phyloP scores from a whole-genome alignment of 805 yeast species.

The Candida anglica region DNA sequence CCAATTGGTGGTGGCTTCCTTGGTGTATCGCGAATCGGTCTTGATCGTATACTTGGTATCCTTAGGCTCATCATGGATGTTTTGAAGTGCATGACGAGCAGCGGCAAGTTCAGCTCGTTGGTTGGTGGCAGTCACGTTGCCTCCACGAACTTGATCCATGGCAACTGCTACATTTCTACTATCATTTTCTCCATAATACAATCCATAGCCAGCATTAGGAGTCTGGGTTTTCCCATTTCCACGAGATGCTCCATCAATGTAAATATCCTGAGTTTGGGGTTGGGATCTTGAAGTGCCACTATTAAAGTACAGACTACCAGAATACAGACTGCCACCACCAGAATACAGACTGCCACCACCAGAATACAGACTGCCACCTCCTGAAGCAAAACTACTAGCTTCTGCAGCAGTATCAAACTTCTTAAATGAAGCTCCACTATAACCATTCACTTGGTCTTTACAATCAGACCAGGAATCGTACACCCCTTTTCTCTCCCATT shows the following conservation, averaged over 20 bases:
- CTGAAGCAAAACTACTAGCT: slow-evolving; percentile 46
- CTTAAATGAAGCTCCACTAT: slow-evolving; percentile 52
- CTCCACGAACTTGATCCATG: slow-evolving; percentile 23
- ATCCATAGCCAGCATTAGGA: slow-evolving; percentile 66
- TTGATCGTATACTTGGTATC: slow-evolving; percentile 38
- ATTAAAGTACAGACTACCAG: too few relatives aligned
- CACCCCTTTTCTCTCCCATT: slow-evolving; percentile 46
- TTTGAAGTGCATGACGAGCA: slow-evolving; percentile 49
- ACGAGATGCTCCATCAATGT: slow-evolving; percentile 76
- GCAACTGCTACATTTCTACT: slow-evolving; percentile 53
- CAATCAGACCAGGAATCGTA: slow-evolving; percentile 59
- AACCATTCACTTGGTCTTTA: slow-evolving; percentile 51
- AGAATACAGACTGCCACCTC: slow-evolving; percentile 12
- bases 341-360: too few relatives aligned
- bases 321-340: too few relatives aligned
- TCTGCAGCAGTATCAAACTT: slow-evolving; percentile 45
- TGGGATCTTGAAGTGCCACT: too few relatives aligned
- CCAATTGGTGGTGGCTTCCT: slow-evolving; percentile 57
- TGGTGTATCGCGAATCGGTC: slow-evolving; percentile 72
- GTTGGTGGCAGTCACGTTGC: slow-evolving; percentile 45
- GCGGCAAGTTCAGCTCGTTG: slow-evolving; percentile 80
- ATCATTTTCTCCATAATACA: slow-evolving; percentile 58
- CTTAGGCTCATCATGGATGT: slow-evolving; percentile 30
- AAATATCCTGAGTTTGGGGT: too few relatives aligned
- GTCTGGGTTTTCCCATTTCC: slow-evolving; percentile 46